Conservation (phyloP, 2,329 filamentous ascomycete genomes). For the Phialophora expanda region DNA sequence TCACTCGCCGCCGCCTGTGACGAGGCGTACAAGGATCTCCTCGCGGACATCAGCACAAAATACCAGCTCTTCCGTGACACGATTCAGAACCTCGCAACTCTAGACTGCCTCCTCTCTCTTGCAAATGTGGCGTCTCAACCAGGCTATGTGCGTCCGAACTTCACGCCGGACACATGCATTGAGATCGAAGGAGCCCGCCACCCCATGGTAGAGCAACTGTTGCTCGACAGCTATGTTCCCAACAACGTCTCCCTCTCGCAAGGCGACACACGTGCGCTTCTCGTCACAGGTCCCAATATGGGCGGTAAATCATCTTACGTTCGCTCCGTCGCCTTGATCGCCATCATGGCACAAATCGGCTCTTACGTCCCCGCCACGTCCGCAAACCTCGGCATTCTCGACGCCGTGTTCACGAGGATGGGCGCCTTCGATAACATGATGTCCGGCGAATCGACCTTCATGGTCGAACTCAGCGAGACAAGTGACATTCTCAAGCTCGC, state of each 20-base stretch:
- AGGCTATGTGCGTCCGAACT: slow-evolving; percentile 81
- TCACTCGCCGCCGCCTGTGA: slow-evolving; percentile 91
- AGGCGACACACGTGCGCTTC: slow-evolving; percentile 70
- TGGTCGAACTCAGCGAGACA: slow-evolving; percentile 96
- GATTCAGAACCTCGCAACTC: slow-evolving; percentile 79
- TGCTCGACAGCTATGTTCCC: slow-evolving; percentile 86
- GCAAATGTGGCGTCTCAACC: slow-evolving; percentile 82
- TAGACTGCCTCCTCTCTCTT: slow-evolving; percentile 89
- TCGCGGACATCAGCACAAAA: slow-evolving; percentile 75
- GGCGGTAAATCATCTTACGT: slow-evolving; percentile 98
- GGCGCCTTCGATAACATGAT: slow-evolving; percentile 96
- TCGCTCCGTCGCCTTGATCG: slow-evolving; percentile 85
- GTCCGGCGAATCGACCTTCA: slow-evolving; percentile 92
- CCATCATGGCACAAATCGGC: slow-evolving; percentile 92
- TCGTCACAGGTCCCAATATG: slow-evolving; percentile 98
- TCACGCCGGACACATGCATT: slow-evolving; percentile 69
- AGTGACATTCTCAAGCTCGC: slow-evolving; percentile 88
- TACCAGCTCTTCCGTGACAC: slow-evolving; percentile 91
- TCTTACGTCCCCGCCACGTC: slow-evolving; percentile 85
- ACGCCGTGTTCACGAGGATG: slow-evolving; percentile 94
- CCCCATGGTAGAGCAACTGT: slow-evolving; percentile 91
- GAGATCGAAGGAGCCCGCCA: slow-evolving; percentile 78
- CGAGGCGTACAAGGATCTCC: slow-evolving; percentile 73
- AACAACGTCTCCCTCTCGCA: slow-evolving; percentile 79
- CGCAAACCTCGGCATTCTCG: slow-evolving; percentile 77